A percentile compares a stretch with the other conserved stretches of the same genome.
Conservation (phyloP, 2,329 filamentous ascomycete species). For the Trichophyton rubrum region DNA sequence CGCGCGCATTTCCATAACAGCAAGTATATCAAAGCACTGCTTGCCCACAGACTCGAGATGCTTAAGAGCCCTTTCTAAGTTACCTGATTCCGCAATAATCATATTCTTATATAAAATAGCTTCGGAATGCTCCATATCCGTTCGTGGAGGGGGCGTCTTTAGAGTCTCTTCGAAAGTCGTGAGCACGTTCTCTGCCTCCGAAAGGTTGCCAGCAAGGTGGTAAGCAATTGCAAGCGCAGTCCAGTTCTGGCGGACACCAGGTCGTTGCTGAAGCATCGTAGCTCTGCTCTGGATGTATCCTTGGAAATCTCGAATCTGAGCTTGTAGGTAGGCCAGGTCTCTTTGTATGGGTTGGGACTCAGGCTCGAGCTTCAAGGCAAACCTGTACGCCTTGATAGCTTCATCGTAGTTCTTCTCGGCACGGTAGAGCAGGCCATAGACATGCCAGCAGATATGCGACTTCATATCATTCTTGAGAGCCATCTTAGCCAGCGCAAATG, state of each 20-base stretch:
- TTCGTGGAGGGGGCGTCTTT: constrained; percentile 62
- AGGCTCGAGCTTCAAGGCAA: constrained; percentile 84
- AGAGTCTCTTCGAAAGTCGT: constrained; percentile 88
- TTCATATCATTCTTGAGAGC: constrained; percentile 95
- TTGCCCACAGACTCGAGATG: constrained; percentile 70
- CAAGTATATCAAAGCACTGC: constrained; percentile 67
- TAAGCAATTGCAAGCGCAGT: constrained; percentile 91
- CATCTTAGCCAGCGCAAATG: constrained; percentile 82
- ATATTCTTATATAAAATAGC: constrained; percentile 89
- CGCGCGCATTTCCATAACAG: constrained; percentile 73
- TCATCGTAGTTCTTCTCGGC: constrained; percentile 97
- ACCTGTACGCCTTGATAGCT: constrained; percentile 98
- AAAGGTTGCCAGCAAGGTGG: constrained; percentile 74
- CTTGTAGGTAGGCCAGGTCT: constrained; percentile 81
- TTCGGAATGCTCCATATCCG: constrained; percentile 86
- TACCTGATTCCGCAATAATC: constrained; percentile 81
- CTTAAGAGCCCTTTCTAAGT: constrained; percentile 69
- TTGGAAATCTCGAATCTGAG: constrained; percentile 91
- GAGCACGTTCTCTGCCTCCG: constrained; percentile 79
- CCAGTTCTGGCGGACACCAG: constrained; percentile 83
- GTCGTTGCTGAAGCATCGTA: constrained; percentile 73
- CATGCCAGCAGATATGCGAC: constrained; percentile 98
- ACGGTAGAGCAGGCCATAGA: constrained; percentile 88
- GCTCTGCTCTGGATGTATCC: constrained; percentile 85
- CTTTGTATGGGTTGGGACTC: constrained; percentile 87